Evolutionary conservation across 1,284 basidiomycete genomes (phyloP).

Genomic region (Sutorius eximius): DNA sequence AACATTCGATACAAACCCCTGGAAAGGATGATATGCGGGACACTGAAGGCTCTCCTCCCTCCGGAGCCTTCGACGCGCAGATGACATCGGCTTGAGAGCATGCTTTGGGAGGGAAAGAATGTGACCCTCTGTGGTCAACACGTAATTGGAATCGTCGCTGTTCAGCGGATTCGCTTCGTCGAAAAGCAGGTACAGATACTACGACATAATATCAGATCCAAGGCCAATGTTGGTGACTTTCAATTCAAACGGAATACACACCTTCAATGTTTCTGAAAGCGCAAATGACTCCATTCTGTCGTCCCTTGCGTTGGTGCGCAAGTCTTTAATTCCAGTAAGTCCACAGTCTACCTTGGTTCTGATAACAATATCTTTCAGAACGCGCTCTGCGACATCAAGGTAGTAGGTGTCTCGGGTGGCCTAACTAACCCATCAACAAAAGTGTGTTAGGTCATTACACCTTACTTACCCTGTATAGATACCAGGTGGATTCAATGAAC

Average conservation of each 20-base stretch:
- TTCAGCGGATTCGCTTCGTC: constrained; percentile 81
- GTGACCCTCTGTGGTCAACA: constrained; percentile 94
- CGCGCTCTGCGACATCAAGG: constrained; percentile 83
- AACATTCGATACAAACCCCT: constrained; percentile 35
- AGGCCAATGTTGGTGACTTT: neutral
- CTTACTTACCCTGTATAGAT: constrained; percentile 78
- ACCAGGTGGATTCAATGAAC: constrained; percentile 93
- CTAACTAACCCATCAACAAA: constrained; percentile 41
- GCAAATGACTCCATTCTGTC: constrained; percentile 94
- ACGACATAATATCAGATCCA: constrained; percentile 6
- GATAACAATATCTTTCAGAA: constrained; percentile 72
- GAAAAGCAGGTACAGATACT: constrained; percentile 92
- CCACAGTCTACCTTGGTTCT: constrained; percentile 84
- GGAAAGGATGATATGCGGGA: constrained; percentile 60
- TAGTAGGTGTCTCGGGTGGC: constrained; percentile 92
- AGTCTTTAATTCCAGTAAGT: constrained; percentile 76
- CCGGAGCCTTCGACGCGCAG: constrained; percentile 60
- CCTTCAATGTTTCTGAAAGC: constrained; percentile 88
- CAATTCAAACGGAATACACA: constrained; percentile 28
- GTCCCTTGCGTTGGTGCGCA: constrained; percentile 77
- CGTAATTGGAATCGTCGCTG: constrained; percentile 73
- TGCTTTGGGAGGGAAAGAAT: constrained; percentile 66
- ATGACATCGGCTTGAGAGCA: constrained; percentile 55
- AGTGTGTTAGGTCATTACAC: neutral
- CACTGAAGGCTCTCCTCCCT: constrained; percentile 71